phyloP scores from a whole-genome alignment of 2,329 filamentous ascomycete species.

The Colletotrichum lentis region DNA sequence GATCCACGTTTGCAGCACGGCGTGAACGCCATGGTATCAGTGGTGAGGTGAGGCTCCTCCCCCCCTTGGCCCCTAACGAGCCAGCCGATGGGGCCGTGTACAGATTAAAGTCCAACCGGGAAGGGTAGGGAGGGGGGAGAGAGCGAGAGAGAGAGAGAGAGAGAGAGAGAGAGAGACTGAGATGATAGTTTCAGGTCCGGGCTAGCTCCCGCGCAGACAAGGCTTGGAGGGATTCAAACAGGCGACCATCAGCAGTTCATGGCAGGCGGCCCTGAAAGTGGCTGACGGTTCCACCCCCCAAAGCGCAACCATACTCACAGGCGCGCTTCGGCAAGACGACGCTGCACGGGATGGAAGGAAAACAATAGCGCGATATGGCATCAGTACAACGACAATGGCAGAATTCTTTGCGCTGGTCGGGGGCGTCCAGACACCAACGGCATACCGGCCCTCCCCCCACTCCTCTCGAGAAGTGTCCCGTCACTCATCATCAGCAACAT shows the following conservation, averaged over 20 bases:
- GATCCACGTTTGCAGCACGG: constrained; percentile 34
- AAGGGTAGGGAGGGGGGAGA: constrained; percentile 3
- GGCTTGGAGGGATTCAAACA: constrained; percentile 25
- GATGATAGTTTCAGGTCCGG: constrained; percentile 36
- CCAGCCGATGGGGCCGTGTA: constrained; percentile 31
- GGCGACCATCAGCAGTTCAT: constrained; percentile 31
- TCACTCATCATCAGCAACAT: constrained; percentile 22
- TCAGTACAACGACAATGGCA: constrained; percentile 33
- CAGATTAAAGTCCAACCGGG: constrained; percentile 25
- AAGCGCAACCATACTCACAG: constrained; percentile 29
- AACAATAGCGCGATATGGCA: constrained; percentile 35
- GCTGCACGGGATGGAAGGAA: constrained; percentile 22
- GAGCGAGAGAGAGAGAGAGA: no score
- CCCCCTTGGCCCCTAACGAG: background rate
- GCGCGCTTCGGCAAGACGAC: constrained; percentile 33
- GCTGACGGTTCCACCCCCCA: constrained; percentile 30
- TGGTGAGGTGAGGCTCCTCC: constrained; percentile 29
- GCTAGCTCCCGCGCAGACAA: constrained; percentile 32
- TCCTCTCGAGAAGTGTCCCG: background rate
- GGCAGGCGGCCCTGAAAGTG: constrained; percentile 30
- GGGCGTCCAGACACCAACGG: constrained; percentile 9
- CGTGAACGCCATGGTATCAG: constrained; percentile 26
- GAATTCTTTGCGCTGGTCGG: constrained; percentile 27
- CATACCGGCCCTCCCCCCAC: background rate
- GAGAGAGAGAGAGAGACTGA: background rate